phyloP scores from a whole-genome alignment of 1,139 yeast genomes.

The Taphrina deformans region DNA sequence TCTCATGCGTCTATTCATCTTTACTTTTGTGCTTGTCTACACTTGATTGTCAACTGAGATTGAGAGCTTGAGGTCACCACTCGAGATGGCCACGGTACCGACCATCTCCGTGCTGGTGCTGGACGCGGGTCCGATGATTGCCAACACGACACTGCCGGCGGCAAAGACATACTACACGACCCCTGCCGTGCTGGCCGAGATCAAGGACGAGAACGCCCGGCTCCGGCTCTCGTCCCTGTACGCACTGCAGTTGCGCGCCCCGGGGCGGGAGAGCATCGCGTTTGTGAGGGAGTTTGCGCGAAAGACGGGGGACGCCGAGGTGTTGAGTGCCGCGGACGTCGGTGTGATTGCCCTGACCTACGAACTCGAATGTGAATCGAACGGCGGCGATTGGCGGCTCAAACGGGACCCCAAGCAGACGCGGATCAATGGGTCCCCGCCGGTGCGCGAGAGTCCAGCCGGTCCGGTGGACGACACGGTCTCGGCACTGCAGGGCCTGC shows the following conservation, averaged over 20 bases:
- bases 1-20: background rate
- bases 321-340: conserved; percentile 84
- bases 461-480: no score
- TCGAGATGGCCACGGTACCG: conserved; percentile 1
- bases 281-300: conserved; percentile 74
- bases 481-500: no score
- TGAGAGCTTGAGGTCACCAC: no score
- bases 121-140: conserved; percentile 93
- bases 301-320: conserved; percentile 86
- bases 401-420: conserved; percentile 72
- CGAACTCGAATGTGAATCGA: conserved; percentile 73
- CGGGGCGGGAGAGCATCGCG: conserved; percentile 61
- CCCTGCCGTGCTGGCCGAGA: conserved; percentile 85
- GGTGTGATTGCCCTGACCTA: conserved; percentile 89
- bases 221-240: conserved; percentile 26
- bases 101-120: conserved; percentile 55
- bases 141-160: conserved; percentile 52
- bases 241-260: conserved; percentile 58
- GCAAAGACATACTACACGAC: conserved; percentile 78
- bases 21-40: background rate
- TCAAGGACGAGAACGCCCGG: conserved; percentile 75
- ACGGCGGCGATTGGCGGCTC: conserved; percentile 66
- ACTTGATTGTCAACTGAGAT: no score
- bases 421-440: conserved; percentile 41
- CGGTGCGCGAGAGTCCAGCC: no score